phyloP scores from a whole-genome alignment of 495 filamentous ascomycete genomes.

The Chaetomidium leptoderma region DNA sequence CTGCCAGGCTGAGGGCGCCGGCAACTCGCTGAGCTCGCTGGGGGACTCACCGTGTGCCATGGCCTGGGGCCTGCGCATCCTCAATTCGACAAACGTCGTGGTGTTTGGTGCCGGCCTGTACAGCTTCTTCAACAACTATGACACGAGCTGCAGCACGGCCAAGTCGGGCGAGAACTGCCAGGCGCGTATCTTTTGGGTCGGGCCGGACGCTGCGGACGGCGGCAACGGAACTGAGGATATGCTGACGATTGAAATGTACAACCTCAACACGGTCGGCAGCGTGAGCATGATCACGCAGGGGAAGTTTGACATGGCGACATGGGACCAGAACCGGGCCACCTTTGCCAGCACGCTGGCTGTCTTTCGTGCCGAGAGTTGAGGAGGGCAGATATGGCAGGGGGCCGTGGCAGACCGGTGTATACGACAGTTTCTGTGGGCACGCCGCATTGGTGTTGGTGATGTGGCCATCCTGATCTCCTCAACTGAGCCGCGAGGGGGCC shows the following conservation, averaged over 20 bases:
- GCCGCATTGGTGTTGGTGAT: no score
- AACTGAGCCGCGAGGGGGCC: no score
- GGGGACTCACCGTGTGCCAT: constrained; percentile 44
- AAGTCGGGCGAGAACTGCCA: constrained; percentile 69
- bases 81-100: constrained; percentile 57
- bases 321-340: constrained; percentile 27
- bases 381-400: neutral
- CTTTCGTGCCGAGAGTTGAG: constrained; percentile 15
- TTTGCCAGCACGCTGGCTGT: constrained; percentile 31
- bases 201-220: neutral
- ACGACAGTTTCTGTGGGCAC: no score
- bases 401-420: no score
- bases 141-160: constrained; percentile 63
- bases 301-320: constrained; percentile 27
- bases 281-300: constrained; percentile 31
- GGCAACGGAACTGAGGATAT: neutral
- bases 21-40: constrained; percentile 8
- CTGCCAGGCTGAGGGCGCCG: constrained; percentile 40
- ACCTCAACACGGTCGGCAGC: constrained; percentile 33
- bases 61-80: constrained; percentile 75
- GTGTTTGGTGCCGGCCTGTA: constrained; percentile 76
- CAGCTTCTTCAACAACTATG: constrained; percentile 81
- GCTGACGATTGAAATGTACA: constrained; percentile 23
- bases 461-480: no score
- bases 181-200: constrained; percentile 56